phyloP scores from a whole-genome alignment of 129 eudicot genomes.

The Glebionis coronaria region DNA sequence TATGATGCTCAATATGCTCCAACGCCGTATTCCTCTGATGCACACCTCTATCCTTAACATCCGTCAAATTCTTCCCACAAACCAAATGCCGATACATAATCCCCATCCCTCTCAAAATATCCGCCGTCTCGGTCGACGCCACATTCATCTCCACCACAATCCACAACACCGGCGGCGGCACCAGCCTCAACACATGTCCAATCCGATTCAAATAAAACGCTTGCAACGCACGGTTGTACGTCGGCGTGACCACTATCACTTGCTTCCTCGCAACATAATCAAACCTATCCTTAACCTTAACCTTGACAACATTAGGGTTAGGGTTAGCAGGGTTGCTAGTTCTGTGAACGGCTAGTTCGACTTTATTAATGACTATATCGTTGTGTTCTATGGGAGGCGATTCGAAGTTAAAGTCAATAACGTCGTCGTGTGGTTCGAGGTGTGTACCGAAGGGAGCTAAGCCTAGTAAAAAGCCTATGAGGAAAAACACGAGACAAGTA shows the following conservation, averaged over 20 bases:
- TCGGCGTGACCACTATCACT: slow-evolving; percentile 80
- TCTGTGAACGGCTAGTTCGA: too few species aligned
- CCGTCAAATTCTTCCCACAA: slow-evolving; percentile 59
- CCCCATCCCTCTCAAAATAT: slow-evolving; percentile 74
- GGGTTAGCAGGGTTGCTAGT: too few species aligned
- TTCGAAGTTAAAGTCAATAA: slow-evolving; percentile 38
- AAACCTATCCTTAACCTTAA: slow-evolving; percentile 37
- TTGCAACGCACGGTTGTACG: slow-evolving; percentile 70
- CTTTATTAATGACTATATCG: slow-evolving; percentile 32
- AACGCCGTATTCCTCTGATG: slow-evolving; percentile 86
- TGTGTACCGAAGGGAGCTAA: slow-evolving; percentile 54
- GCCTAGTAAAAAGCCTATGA: slow-evolving; percentile 69
- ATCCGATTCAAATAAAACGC: slow-evolving; percentile 67
- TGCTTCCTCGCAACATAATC: slow-evolving; percentile 48
- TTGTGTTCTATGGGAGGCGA: slow-evolving; percentile 21
- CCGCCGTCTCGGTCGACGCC: slow-evolving; percentile 76
- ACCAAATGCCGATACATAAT: slow-evolving; percentile 86
- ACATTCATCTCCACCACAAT: slow-evolving; percentile 87
- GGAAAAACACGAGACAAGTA: slow-evolving; percentile 52
- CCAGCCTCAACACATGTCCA: slow-evolving; percentile 72
- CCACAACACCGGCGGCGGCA: slow-evolving; percentile 81
- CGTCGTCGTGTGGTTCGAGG: too few species aligned
- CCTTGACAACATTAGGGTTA: too few species aligned
- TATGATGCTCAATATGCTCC: slow-evolving; percentile 82
- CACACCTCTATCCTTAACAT: slow-evolving; percentile 90